These are phyloP conservation scores for Puccinia polysora DNA, from an alignment of 1,284 basidiomycete genomes.

Conservation along the genomic window DNA sequence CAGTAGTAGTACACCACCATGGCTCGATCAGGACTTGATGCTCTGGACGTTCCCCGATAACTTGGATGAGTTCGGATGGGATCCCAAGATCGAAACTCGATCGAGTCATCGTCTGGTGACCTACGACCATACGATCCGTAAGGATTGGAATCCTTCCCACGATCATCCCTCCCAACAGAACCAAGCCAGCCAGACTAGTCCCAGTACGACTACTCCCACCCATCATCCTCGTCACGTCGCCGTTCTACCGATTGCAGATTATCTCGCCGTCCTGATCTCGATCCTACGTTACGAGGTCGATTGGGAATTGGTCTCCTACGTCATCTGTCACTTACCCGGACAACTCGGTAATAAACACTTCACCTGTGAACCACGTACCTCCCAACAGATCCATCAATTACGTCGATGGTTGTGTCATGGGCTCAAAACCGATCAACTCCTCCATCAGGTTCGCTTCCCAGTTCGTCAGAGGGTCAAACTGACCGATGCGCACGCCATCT, in stretches of 20 bases:
- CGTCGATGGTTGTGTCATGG: conserved; percentile 67
- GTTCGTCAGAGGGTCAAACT: conserved; percentile 57
- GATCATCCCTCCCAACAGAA: conserved; percentile 47
- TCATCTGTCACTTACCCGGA: conserved; percentile 81
- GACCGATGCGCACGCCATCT: conserved; percentile 79
- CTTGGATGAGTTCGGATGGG: conserved; percentile 66
- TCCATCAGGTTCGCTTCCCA: conserved; percentile 60
- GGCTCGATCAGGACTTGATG: conserved; percentile 58
- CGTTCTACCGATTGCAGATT: conserved; percentile 74
- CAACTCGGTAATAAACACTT: conserved; percentile 94
- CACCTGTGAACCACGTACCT: conserved; percentile 81
- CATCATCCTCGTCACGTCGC: conserved; percentile 51
- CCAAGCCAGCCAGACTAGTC: conserved; percentile 3
- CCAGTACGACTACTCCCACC: conserved; percentile 48
- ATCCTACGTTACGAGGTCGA: conserved; percentile 72
- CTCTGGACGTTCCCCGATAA: conserved; percentile 78
- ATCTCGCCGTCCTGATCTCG: conserved; percentile 65
- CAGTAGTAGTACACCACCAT: too few relatives aligned
- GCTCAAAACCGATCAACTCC: conserved; percentile 62
- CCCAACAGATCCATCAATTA: conserved; percentile 64
- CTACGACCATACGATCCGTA: conserved; percentile 51
- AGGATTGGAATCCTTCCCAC: conserved; percentile 49
- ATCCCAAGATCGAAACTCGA: conserved; percentile 56
- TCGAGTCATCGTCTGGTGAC: conserved; percentile 49
- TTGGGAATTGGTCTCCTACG: conserved; percentile 92